phyloP scores from a whole-genome alignment of 129 eudicot genomes.

The Tagetes erecta region DNA sequence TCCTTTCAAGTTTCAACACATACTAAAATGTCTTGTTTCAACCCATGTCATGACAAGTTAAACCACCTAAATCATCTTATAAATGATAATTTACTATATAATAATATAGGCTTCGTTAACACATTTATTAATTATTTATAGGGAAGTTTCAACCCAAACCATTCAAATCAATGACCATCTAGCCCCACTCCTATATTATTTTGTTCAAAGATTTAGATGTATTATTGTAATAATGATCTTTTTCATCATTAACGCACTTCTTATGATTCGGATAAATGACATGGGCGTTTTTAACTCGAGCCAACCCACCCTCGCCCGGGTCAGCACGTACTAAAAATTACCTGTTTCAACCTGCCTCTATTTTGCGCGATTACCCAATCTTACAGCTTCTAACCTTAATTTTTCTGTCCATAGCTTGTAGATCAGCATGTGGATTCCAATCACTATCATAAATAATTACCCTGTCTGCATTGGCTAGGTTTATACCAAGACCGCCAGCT shows the following conservation, averaged over 20 bases:
- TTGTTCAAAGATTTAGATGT: constrained; percentile 1
- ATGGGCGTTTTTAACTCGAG: not conserved
- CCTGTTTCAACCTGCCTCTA: not conserved
- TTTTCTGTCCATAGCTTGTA: constrained; percentile 99
- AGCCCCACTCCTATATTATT: not conserved
- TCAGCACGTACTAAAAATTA: not conserved
- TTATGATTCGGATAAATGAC: not conserved
- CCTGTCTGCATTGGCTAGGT: constrained; percentile 98
- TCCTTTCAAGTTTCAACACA: not conserved
- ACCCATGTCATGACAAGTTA: not conserved
- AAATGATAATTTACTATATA: not conserved
- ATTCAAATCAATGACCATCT: not conserved
- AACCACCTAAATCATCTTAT: constrained; percentile 6
- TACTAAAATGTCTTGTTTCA: not conserved
- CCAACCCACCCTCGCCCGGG: not conserved
- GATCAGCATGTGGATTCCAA: constrained; percentile 99
- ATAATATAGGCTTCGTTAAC: not conserved
- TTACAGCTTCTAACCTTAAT: constrained; percentile 62
- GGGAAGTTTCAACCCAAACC: not conserved
- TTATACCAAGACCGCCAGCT: constrained; percentile 98
- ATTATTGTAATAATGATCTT: not conserved
- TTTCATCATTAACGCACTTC: not conserved
- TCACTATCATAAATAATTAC: constrained; percentile 97
- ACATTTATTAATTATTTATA: not conserved
- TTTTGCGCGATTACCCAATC: not conserved